Conservation (phyloP, 2,329 filamentous ascomycete species). For the Fusarium proliferatum region DNA sequence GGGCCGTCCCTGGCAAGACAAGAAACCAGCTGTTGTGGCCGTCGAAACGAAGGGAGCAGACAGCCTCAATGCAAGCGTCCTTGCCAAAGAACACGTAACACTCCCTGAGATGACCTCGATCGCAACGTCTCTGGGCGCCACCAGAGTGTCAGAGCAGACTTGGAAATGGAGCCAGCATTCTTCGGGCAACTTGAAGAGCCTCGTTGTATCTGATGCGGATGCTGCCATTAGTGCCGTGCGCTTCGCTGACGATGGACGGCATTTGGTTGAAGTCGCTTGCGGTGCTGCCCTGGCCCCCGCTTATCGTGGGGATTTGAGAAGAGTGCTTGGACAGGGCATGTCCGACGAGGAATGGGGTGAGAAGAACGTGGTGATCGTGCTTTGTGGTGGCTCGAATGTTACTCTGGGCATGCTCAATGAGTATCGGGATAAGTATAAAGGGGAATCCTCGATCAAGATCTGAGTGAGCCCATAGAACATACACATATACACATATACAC, state of each 20-base stretch:
- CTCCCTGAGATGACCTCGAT: conserved; percentile 79
- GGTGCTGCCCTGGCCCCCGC: conserved; percentile 80
- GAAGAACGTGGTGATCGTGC: conserved; percentile 82
- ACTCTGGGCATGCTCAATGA: conserved; percentile 69
- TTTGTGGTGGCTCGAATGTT: conserved; percentile 83
- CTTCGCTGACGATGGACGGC: conserved; percentile 83
- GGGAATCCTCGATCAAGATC: conserved; percentile 48
- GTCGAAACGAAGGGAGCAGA: conserved; percentile 82
- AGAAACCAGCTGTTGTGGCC: conserved; percentile 69
- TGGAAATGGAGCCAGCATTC: conserved; percentile 70
- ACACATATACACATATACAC: neutral
- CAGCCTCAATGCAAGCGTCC: conserved; percentile 72
- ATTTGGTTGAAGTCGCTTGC: conserved; percentile 87
- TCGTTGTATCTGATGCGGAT: conserved; percentile 65
- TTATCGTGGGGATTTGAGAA: conserved; percentile 72
- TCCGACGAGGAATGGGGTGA: conserved; percentile 68
- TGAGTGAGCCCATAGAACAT: conserved; percentile 3
- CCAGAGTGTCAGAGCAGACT: conserved; percentile 73
- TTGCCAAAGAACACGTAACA: conserved; percentile 67
- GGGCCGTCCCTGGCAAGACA: conserved; percentile 49
- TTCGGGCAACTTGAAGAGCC: conserved; percentile 47
- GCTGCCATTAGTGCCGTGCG: conserved; percentile 81
- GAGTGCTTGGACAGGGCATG: conserved; percentile 64
- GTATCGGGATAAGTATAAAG: conserved; percentile 63
- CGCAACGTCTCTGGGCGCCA: conserved; percentile 79